These are phyloP conservation scores for Cronartium ribicola DNA, from an alignment of 1,284 basidiomycete species.

Conservation along the genomic window DNA sequence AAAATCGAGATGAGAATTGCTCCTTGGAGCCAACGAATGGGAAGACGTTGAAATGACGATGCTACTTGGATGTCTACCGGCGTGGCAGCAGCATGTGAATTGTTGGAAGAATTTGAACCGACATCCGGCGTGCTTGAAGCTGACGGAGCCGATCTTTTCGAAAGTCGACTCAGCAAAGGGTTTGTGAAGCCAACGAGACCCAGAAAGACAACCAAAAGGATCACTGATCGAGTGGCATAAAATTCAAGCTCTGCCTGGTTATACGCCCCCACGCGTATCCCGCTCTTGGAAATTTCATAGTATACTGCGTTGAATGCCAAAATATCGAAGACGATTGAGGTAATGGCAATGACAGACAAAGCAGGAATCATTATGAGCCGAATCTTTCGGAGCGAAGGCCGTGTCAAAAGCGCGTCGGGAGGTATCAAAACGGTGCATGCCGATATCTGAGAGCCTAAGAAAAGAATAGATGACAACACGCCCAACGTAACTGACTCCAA, in stretches of 20 bases:
- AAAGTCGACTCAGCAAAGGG: constrained; percentile 8
- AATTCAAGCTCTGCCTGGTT: constrained; percentile 7
- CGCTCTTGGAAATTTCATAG: constrained; percentile 4
- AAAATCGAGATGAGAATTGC: constrained; percentile 18
- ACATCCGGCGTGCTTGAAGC: constrained; percentile 7
- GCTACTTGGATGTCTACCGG: neutral
- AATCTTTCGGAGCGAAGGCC: constrained; percentile 8
- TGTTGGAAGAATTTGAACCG: constrained; percentile 2
- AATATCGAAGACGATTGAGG: constrained; percentile 27
- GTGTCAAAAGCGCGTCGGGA: constrained; percentile 5
- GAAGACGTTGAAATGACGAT: constrained; percentile 1
- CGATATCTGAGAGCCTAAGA: constrained; percentile 27
- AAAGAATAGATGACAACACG: constrained; percentile 24
- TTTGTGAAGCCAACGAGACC: neutral
- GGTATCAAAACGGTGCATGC: constrained; percentile 1
- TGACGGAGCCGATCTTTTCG: neutral
- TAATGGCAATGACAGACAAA: constrained; percentile 8
- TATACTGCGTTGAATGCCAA: constrained; percentile 18
- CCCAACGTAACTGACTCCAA: constrained; percentile 33
- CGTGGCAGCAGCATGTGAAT: constrained; percentile 1
- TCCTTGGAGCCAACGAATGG: constrained; percentile 21
- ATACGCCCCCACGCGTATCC: constrained; percentile 18
- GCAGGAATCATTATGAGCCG: neutral
- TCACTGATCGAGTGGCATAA: constrained; percentile 18
- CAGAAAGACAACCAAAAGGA: constrained; percentile 22